Evolutionary conservation across 441 rosid species (phyloP).

Genomic region (Eruca vesicaria): DNA sequence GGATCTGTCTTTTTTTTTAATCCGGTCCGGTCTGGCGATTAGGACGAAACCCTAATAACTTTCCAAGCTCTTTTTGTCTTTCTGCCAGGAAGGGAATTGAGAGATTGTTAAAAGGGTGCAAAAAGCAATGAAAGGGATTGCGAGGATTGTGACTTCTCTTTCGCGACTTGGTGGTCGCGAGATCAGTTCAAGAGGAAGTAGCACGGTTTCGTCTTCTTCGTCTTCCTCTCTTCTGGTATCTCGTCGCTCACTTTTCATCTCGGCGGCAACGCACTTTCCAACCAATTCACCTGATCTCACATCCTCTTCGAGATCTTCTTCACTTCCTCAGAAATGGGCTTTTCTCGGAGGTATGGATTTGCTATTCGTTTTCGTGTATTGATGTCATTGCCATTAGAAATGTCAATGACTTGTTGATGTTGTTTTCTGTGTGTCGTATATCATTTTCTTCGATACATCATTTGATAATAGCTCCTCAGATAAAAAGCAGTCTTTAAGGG

Average conservation of each 20-base stretch:
- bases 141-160: conserved; percentile 21
- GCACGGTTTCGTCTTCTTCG: not conserved
- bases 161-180: conserved; percentile 16
- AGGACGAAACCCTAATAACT: conserved; percentile 14
- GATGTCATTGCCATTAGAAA: not conserved
- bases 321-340: conserved; percentile 41
- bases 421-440: not conserved
- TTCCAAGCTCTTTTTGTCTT: not conserved
- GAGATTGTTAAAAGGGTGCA: not conserved
- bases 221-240: conserved; percentile 22
- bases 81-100: not conserved
- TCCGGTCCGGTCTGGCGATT: not conserved
- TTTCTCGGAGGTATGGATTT: conserved; percentile 44
- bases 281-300: conserved; percentile 19
- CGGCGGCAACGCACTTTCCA: conserved; percentile 22
- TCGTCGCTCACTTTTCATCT: conserved; percentile 41
- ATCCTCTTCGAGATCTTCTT: conserved; percentile 28
- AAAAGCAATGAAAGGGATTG: conserved; percentile 27
- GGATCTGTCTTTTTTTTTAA: not conserved
- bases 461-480: not conserved
- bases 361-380: not conserved
- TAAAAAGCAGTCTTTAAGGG: not conserved
- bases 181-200: conserved; percentile 3
- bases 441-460: not conserved
- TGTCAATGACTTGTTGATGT: not conserved